These are phyloP conservation scores for Micractinium conductrix DNA, from an alignment of 139 green algal species.

Conservation along the genomic window DNA sequence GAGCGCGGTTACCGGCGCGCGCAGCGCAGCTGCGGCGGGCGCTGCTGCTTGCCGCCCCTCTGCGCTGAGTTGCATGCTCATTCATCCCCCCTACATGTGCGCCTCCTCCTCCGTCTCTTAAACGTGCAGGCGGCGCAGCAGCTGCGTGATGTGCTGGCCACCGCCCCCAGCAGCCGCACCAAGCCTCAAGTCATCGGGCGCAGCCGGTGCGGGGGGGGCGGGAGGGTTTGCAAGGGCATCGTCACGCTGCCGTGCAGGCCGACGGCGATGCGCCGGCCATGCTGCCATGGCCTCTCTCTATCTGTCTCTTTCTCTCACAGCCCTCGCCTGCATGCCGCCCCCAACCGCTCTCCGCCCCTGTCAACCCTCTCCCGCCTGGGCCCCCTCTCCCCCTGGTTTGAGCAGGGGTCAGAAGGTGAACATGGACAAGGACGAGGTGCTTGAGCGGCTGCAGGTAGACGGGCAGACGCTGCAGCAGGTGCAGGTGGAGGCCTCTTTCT, in stretches of 20 bases:
- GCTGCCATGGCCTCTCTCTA: too few relatives aligned
- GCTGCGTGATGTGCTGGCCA: conserved; percentile 28
- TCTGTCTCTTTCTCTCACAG: too few relatives aligned
- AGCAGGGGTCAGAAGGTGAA: conserved; percentile 84
- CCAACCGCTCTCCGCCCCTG: too few relatives aligned
- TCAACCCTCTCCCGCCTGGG: not conserved
- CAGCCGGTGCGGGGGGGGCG: conserved; percentile 43
- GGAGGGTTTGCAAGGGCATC: too few relatives aligned
- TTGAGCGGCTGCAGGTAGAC: conserved; percentile 68
- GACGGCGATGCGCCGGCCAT: not conserved
- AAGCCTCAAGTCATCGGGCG: conserved; percentile 56
- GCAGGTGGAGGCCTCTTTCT: conserved; percentile 89
- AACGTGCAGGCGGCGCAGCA: conserved; percentile 13
- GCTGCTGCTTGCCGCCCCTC: not conserved
- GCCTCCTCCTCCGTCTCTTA: not conserved
- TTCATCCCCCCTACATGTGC: too few relatives aligned
- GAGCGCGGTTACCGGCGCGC: too few relatives aligned
- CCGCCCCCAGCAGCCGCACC: conserved; percentile 5
- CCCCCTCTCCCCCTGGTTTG: not conserved
- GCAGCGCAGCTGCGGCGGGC: too few relatives aligned
- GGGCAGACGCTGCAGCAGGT: conserved; percentile 54
- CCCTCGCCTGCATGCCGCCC: too few relatives aligned
- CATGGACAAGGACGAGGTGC: conserved; percentile 75
- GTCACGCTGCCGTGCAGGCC: not conserved
- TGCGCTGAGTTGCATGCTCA: too few relatives aligned